Evolutionary conservation across 768 basidiomycete species (phyloP).

Genomic region (Mycena filopes): DNA sequence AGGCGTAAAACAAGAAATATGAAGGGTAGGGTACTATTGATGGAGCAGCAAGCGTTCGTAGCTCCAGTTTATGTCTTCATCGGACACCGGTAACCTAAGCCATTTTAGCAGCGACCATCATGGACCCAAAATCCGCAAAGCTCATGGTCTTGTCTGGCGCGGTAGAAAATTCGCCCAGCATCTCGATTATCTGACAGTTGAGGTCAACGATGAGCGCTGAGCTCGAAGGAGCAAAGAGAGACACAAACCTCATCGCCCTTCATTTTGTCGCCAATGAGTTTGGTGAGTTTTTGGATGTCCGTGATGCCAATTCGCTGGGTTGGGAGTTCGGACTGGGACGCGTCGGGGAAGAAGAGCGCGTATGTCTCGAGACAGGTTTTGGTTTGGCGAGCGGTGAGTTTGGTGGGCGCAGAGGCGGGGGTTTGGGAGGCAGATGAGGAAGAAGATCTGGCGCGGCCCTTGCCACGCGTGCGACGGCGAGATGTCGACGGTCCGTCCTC

Average conservation of each 20-base stretch:
- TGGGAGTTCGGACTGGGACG: slow-evolving; percentile 56
- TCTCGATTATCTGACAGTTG: slow-evolving; percentile 73
- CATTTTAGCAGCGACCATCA: slow-evolving; percentile 75
- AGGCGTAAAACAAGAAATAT: too few species aligned
- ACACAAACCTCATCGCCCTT: slow-evolving; percentile 76
- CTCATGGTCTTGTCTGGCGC: slow-evolving; percentile 74
- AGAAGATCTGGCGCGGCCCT: slow-evolving; percentile 14
- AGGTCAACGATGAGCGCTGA: slow-evolving; percentile 11
- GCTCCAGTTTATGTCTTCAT: too few species aligned
- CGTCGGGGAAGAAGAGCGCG: slow-evolving; percentile 77
- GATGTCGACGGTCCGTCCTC: slow-evolving; percentile 37
- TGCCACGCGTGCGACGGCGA: slow-evolving; percentile 28
- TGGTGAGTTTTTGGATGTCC: slow-evolving; percentile 70
- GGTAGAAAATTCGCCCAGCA: slow-evolving; percentile 81
- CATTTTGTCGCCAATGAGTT: slow-evolving; percentile 75
- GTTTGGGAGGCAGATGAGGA: slow-evolving; percentile 10
- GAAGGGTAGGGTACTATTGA: too few species aligned
- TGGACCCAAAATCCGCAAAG: slow-evolving; percentile 75
- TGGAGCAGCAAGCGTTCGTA: too few species aligned
- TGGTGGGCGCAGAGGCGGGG: slow-evolving; percentile 23
- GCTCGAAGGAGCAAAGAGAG: not conserved
- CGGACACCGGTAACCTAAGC: too few species aligned
- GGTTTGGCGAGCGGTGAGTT: slow-evolving; percentile 63
- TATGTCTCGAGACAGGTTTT: slow-evolving; percentile 68
- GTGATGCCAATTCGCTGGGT: slow-evolving; percentile 69